These are phyloP conservation scores for Talaromyces sp. DNA, from an alignment of 2,329 filamentous ascomycete genomes.

Conservation along the genomic window DNA sequence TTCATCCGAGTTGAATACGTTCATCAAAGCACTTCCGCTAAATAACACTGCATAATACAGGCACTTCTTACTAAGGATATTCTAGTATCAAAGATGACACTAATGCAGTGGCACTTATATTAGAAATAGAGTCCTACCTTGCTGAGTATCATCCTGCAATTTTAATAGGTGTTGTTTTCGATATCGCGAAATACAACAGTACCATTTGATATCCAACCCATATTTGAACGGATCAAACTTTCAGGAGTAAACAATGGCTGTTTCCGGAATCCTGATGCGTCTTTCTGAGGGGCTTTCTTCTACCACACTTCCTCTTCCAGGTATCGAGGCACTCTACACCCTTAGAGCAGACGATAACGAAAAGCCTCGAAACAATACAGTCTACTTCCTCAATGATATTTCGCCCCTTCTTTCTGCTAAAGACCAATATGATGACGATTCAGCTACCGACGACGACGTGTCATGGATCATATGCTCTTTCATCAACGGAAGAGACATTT, in stretches of 20 bases:
- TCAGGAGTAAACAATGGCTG: background rate
- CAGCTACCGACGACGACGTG: background rate
- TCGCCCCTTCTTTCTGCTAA: background rate
- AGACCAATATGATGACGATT: background rate
- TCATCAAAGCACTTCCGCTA: background rate
- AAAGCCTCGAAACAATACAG: background rate
- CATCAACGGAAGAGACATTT: background rate
- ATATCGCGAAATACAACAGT: background rate
- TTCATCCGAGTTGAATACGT: background rate
- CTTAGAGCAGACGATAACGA: background rate
- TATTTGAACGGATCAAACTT: background rate
- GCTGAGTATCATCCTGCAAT: background rate
- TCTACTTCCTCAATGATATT: background rate
- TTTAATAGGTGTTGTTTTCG: background rate
- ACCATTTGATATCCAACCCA: background rate
- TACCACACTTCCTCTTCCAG: background rate
- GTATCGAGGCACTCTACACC: background rate
- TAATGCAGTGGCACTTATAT: background rate
- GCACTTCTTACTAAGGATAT: background rate
- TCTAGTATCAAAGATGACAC: background rate
- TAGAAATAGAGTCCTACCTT: background rate
- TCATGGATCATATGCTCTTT: conserved; percentile 1
- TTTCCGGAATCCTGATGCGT: background rate
- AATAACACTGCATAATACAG: background rate
- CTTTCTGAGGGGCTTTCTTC: background rate